These are phyloP conservation scores for Boletus tylopilopsis DNA, from an alignment of 768 basidiomycete species.

Conservation along the genomic window DNA sequence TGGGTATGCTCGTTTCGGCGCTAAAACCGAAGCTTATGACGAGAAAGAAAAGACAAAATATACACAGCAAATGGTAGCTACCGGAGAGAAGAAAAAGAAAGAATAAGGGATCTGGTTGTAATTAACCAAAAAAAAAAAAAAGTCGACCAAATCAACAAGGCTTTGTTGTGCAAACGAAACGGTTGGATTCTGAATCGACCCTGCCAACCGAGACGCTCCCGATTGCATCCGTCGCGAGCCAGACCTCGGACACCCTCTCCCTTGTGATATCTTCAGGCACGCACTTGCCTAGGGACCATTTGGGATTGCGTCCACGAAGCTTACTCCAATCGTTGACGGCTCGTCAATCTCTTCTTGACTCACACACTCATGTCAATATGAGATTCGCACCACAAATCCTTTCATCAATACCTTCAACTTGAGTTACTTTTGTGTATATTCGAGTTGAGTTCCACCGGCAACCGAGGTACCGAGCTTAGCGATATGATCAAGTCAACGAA, in stretches of 20 bases:
- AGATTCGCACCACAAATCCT: too few relatives aligned
- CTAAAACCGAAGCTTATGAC: conserved; percentile 1
- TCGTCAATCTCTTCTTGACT: too few relatives aligned
- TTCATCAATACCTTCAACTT: too few relatives aligned
- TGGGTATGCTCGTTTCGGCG: conserved; percentile 8
- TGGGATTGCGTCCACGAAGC: too few relatives aligned
- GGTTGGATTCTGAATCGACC: conserved; percentile 11
- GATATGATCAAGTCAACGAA: too few relatives aligned
- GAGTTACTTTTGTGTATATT: too few relatives aligned
- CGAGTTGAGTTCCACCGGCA: too few relatives aligned
- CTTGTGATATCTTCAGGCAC: too few relatives aligned
- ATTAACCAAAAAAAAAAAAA: conserved; percentile 3
- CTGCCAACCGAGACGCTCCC: background rate
- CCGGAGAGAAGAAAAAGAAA: conserved; percentile 11
- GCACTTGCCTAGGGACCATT: too few relatives aligned
- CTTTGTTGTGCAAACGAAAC: conserved; percentile 6
- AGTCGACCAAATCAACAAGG: conserved; percentile 11
- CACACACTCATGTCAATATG: too few relatives aligned
- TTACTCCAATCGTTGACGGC: too few relatives aligned
- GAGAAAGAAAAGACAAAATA: conserved; percentile 7
- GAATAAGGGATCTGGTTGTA: conserved; percentile 7
- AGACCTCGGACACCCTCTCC: conserved; percentile 15
- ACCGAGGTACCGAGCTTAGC: too few relatives aligned
- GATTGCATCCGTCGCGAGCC: conserved; percentile 5
- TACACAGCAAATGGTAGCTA: conserved; percentile 22